A percentile compares a stretch with the other conserved stretches of the same genome.
phyloP scores from a whole-genome alignment of 768 basidiomycete species.

The Royoungia palumana region DNA sequence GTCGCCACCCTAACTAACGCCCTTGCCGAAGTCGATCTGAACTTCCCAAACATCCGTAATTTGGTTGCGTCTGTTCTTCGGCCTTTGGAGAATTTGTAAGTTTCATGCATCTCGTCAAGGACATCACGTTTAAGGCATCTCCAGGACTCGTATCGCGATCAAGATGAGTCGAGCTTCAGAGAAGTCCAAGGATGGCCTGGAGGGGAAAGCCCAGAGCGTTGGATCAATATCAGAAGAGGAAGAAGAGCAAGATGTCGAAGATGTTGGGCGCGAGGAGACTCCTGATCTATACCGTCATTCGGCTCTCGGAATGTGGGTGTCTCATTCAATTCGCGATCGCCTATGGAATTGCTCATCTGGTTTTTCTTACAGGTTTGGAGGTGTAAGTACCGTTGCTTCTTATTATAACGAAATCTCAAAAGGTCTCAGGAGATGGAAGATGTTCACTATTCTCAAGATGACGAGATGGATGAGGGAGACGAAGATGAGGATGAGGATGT shows the following conservation, averaged over 20 bases:
- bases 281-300: constrained; percentile 96
- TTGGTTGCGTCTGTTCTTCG: constrained; percentile 85
- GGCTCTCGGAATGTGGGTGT: constrained; percentile 83
- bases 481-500: constrained; percentile 80
- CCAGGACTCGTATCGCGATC: constrained; percentile 92
- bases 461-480: constrained; percentile 80
- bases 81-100: constrained; percentile 87
- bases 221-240: constrained; percentile 46
- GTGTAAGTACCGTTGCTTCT: constrained; percentile 49
- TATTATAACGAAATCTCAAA: constrained; percentile 16
- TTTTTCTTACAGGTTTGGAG: constrained; percentile 53
- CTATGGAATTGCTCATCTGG: constrained; percentile 6
- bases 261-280: constrained; percentile 67
- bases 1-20: constrained; percentile 85
- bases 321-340: neutral
- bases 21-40: constrained; percentile 89
- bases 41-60: constrained; percentile 86
- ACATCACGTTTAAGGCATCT: constrained; percentile 8
- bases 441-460: constrained; percentile 59
- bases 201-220: constrained; percentile 43
- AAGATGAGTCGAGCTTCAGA: constrained; percentile 87
- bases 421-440: constrained; percentile 78
- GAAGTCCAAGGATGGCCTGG: constrained; percentile 56
- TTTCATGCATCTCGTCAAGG: constrained; percentile 2
- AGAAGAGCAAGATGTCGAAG: constrained; percentile 52